Conservation (phyloP, 805 yeast species). For the Ogataea polymorpha region DNA sequence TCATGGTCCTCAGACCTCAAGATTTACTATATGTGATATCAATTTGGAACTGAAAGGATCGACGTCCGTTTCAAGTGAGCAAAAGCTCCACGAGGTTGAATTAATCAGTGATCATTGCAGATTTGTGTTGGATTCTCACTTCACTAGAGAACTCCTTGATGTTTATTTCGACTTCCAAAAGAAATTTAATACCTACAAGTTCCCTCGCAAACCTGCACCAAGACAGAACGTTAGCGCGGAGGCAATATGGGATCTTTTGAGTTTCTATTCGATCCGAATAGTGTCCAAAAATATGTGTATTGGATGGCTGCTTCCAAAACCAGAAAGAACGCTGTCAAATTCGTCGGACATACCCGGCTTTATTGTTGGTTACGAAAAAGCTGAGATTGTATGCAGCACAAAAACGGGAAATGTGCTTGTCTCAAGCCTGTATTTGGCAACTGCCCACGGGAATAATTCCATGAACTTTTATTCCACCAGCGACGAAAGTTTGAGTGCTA, state of each 20-base stretch:
- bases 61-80: slow-evolving; percentile 34
- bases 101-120: slow-evolving; percentile 59
- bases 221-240: slow-evolving; percentile 5
- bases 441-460: slow-evolving; percentile 59
- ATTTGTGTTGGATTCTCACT: slow-evolving; percentile 52
- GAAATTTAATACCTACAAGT: slow-evolving; percentile 3
- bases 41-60: slow-evolving; percentile 41
- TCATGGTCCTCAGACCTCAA: slow-evolving; percentile 36
- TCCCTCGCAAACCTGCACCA: not conserved
- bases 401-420: slow-evolving; percentile 65
- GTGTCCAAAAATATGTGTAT: slow-evolving; percentile 63
- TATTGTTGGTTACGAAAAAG: slow-evolving; percentile 72
- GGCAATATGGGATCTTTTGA: slow-evolving; percentile 23
- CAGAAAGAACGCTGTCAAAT: slow-evolving; percentile 28
- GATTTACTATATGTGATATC: slow-evolving; percentile 45
- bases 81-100: slow-evolving; percentile 44
- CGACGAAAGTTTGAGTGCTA: slow-evolving; percentile 46
- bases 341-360: slow-evolving; percentile 52
- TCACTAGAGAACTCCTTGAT: slow-evolving; percentile 23
- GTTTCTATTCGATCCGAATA: slow-evolving; percentile 53
- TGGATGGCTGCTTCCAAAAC: slow-evolving; percentile 71
- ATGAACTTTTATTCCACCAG: slow-evolving; percentile 42
- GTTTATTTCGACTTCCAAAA: slow-evolving; percentile 13
- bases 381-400: slow-evolving; percentile 62
- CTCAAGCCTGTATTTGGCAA: slow-evolving; percentile 65